Evolutionary conservation across 129 eudicot species (phyloP), one percentile per base, ranked within the genome.

Genomic region (Gnaphalium uliginosum): DNA sequence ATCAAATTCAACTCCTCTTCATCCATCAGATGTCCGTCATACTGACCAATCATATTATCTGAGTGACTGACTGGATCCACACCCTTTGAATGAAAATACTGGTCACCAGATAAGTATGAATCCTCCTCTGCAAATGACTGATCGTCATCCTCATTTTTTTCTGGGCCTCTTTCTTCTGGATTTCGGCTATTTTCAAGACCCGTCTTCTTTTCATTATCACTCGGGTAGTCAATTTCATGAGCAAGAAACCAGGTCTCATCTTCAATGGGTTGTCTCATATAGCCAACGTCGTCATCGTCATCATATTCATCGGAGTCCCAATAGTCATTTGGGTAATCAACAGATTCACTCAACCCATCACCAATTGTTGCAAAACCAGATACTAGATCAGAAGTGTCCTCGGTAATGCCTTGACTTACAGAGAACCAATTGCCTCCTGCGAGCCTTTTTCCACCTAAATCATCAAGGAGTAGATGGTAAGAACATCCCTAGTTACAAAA

Each of bases 281-380:
- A 91, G 73, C 99, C 99, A 65, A 91, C 92, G 82, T 95, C 99
- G 30, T 95, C 99, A 9, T 95, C 99, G 18, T 95, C 99, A 17
- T 95, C 99, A 75, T 95, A 95, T 74, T 95, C 99, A 79, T 91
- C 99, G 15, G 99, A 91, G 70, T 95, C 99, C 99, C 97, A 95
- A 61, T 89, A 95, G 27, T 95, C 99, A 67, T 91, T 91, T 22
- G 89, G 97, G 72, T 87, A 91, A 83, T 91, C 97, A 78, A 84
- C 72, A 70, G 98, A 81, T 85, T 90, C 98, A 83, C 96, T 90
- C 82, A 93, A 53, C 61, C 97, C 97, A 80, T 91, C 99, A 72
- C 99, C 99, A 39, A 91, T 89, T 79, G 96, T 87, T 75, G 97
- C 99, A 78, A 95, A 91, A 71, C 97, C 96, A 76, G 98, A 94